These are phyloP conservation scores for Mucor irregularis DNA, from an alignment of 371 early-diverging fungal species.

Conservation along the genomic window DNA sequence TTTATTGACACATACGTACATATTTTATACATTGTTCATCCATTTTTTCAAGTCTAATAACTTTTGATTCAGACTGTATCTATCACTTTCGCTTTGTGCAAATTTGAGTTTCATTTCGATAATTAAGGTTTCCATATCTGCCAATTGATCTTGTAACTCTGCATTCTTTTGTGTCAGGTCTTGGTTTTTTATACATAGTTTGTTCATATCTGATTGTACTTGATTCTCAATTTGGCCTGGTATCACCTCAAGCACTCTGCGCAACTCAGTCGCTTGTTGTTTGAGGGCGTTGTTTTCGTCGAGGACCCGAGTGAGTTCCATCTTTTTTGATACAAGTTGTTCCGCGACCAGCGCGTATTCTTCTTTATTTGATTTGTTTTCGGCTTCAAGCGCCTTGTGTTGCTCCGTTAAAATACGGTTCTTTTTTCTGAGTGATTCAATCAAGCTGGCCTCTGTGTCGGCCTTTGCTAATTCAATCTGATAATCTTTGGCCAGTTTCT, in stretches of 20 bases:
- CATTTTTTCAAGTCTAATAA: conserved; percentile 60
- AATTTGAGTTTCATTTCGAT: conserved; percentile 71
- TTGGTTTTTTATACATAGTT: conserved; percentile 74
- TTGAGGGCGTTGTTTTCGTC: conserved; percentile 65
- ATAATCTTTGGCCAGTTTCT: conserved; percentile 72
- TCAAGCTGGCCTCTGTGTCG: conserved; percentile 66
- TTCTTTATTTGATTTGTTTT: conserved; percentile 60
- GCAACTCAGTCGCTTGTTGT: conserved; percentile 53
- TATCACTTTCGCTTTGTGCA: conserved; percentile 76
- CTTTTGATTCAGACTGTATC: conserved; percentile 59
- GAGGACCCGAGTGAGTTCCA: conserved; percentile 55
- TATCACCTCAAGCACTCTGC: conserved; percentile 50
- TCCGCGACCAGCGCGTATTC: conserved; percentile 71
- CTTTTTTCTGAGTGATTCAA: conserved; percentile 61
- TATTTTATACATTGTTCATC: conserved; percentile 24
- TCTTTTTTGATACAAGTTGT: conserved; percentile 51
- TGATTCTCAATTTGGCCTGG: conserved; percentile 65
- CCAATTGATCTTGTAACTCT: conserved; percentile 74
- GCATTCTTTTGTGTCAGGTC: conserved; percentile 68
- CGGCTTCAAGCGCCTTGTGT: conserved; percentile 54
- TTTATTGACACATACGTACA: no score
- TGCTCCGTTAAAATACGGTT: conserved; percentile 67
- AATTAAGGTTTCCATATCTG: conserved; percentile 67
- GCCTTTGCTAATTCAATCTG: conserved; percentile 60
- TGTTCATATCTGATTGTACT: conserved; percentile 76